Evolutionary conservation across 192 early-diverging fungal genomes (phyloP).

Genomic region (Podila horticola): DNA sequence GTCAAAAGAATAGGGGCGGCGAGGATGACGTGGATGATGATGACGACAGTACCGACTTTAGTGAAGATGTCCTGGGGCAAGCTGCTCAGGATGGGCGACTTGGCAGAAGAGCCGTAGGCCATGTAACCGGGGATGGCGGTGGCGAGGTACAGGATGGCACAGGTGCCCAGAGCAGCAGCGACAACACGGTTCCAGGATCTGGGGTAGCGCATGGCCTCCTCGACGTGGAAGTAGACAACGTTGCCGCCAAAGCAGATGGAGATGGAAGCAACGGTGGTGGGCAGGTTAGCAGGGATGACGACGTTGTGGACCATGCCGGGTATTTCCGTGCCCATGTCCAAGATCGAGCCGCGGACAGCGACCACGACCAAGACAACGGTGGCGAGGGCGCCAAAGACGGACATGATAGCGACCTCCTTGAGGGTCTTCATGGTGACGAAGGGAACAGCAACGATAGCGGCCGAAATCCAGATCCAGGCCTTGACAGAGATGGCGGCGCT

Average conservation of each 20-base stretch:
- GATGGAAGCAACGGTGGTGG: conserved; percentile 80
- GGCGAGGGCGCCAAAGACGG: conserved; percentile 78
- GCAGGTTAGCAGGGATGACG: conserved; percentile 76
- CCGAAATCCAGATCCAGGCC: conserved; percentile 73
- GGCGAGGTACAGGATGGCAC: conserved; percentile 74
- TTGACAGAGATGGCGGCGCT: conserved; percentile 46
- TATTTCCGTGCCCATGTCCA: conserved; percentile 51
- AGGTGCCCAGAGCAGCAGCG: conserved; percentile 67
- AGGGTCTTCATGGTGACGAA: conserved; percentile 80
- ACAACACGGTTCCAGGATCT: conserved; percentile 75
- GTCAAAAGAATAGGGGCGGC: conserved; percentile 83
- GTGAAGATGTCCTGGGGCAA: conserved; percentile 70
- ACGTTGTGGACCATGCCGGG: conserved; percentile 54
- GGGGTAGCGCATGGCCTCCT: conserved; percentile 82
- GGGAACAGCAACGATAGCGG: conserved; percentile 71
- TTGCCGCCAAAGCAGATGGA: conserved; percentile 88
- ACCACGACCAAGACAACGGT: conserved; percentile 78
- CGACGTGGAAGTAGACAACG: conserved; percentile 85
- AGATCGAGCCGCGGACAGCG: conserved; percentile 69
- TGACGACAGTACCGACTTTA: conserved; percentile 75
- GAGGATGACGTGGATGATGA: conserved; percentile 84
- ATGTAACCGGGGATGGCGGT: conserved; percentile 78
- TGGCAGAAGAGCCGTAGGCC: conserved; percentile 74
- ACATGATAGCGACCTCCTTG: conserved; percentile 82
- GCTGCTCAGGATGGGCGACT: conserved; percentile 76